phyloP scores from a whole-genome alignment of 768 basidiomycete genomes.

The Auriscalpium orientale region DNA sequence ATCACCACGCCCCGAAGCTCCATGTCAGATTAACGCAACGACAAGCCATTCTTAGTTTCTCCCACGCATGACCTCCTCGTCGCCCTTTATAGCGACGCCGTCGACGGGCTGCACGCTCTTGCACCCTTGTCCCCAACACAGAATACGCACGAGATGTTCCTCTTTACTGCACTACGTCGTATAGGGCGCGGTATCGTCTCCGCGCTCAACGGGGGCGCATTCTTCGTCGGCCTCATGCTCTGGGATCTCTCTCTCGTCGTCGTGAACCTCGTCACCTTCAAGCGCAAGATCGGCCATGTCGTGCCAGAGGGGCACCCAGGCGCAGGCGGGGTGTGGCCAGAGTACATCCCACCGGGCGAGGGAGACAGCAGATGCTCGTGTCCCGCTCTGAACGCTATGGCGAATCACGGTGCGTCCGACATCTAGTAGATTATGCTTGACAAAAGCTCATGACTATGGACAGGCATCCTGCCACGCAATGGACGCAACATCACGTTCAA shows the following conservation, averaged over 20 bases:
- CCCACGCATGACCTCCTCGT: too few relatives aligned
- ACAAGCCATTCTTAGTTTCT: too few relatives aligned
- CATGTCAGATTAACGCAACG: too few relatives aligned
- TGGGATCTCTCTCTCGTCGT: slow-evolving; percentile 50
- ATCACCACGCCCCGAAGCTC: too few relatives aligned
- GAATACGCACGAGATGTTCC: neutral
- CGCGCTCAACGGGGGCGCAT: neutral
- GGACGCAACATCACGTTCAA: slow-evolving; percentile 65
- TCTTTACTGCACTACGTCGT: slow-evolving; percentile 11
- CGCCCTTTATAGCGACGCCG: too few relatives aligned
- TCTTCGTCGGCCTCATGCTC: slow-evolving; percentile 24
- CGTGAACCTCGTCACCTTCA: slow-evolving; percentile 44
- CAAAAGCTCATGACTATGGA: too few relatives aligned
- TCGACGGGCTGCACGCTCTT: too few relatives aligned
- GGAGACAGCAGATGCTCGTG: slow-evolving; percentile 69
- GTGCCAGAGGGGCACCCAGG: slow-evolving; percentile 50
- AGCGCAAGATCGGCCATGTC: slow-evolving; percentile 44
- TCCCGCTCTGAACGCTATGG: slow-evolving; percentile 73
- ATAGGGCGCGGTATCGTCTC: slow-evolving; percentile 3
- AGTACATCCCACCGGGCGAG: slow-evolving; percentile 46
- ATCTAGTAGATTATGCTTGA: too few relatives aligned
- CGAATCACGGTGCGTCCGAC: slow-evolving; percentile 59
- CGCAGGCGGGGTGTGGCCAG: slow-evolving; percentile 59
- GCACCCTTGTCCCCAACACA: too few relatives aligned
- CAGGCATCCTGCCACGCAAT: slow-evolving; percentile 45